A percentile compares a stretch with the other conserved stretches of the same genome.
These are phyloP conservation scores for Dactylellina parvicollis DNA, from an alignment of 2,329 filamentous ascomycete species.

Conservation along the genomic window DNA sequence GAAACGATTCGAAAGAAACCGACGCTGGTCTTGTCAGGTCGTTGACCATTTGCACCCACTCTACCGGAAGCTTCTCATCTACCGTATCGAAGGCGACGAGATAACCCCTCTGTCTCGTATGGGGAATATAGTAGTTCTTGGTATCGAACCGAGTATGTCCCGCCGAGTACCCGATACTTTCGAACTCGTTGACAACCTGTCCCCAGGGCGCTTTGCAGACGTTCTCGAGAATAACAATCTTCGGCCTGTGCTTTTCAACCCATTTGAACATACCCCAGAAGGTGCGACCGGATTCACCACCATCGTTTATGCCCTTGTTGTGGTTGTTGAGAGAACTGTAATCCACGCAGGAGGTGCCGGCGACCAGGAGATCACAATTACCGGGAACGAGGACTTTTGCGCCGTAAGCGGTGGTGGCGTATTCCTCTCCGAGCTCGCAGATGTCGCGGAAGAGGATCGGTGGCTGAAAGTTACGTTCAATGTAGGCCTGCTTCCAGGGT, in stretches of 20 bases:
- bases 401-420: conserved; percentile 74
- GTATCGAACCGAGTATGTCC: conserved; percentile 68
- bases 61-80: conserved; percentile 57
- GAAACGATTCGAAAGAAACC: conserved; percentile 66
- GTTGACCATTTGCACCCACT: conserved; percentile 65
- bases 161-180: conserved; percentile 68
- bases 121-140: conserved; percentile 78
- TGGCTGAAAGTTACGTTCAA: conserved; percentile 69
- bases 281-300: conserved; percentile 74
- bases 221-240: conserved; percentile 77
- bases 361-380: conserved; percentile 72
- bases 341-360: conserved; percentile 80
- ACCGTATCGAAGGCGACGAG: conserved; percentile 67
- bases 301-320: conserved; percentile 65
- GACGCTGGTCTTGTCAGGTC: conserved; percentile 69
- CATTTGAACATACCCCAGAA: conserved; percentile 72
- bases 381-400: conserved; percentile 68
- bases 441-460: conserved; percentile 70
- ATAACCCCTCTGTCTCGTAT: conserved; percentile 72
- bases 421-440: conserved; percentile 65
- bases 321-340: conserved; percentile 74
- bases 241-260: conserved; percentile 67
- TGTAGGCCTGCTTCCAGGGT: conserved; percentile 72
- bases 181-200: conserved; percentile 64
- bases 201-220: conserved; percentile 71